phyloP scores from a whole-genome alignment of 2,329 filamentous ascomycete species.

The Epicoccum nigrum region DNA sequence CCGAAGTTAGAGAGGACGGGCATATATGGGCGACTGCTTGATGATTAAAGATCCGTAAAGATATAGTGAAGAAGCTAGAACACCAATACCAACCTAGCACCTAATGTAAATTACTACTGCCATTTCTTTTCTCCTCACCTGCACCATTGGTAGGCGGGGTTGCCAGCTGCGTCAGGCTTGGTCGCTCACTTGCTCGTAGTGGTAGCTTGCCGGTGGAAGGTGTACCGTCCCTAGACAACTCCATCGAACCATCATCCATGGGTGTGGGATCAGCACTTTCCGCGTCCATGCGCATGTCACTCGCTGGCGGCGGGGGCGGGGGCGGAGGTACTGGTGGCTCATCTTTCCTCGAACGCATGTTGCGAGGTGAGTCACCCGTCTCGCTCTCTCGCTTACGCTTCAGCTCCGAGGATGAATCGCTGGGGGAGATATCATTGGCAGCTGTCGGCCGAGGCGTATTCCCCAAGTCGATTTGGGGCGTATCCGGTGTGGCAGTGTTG shows the following conservation, averaged over 20 bases:
- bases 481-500: constrained; percentile 26
- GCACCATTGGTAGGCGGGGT: constrained; percentile 50
- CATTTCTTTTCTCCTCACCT: constrained; percentile 14
- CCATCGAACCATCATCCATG: constrained; percentile 30
- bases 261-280: constrained; percentile 33
- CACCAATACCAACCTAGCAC: background rate
- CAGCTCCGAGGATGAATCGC: constrained; percentile 36
- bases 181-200: constrained; percentile 16
- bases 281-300: constrained; percentile 35
- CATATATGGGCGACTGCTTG: no score
- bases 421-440: constrained; percentile 28
- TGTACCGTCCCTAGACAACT: constrained; percentile 3
- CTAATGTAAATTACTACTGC: constrained; percentile 8
- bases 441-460: constrained; percentile 9
- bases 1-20: no score
- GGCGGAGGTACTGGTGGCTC: constrained; percentile 52
- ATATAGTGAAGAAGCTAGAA: constrained; percentile 8
- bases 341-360: constrained; percentile 37
- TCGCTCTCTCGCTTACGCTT: constrained; percentile 50
- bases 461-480: constrained; percentile 19
- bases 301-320: constrained; percentile 49
- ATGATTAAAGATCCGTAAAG: constrained; percentile 15
- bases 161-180: constrained; percentile 52
- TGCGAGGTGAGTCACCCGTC: constrained; percentile 39
- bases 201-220: constrained; percentile 11